phyloP scores from a whole-genome alignment of 352 stramenopile genomes.

The Phytopythium oedochilum region DNA sequence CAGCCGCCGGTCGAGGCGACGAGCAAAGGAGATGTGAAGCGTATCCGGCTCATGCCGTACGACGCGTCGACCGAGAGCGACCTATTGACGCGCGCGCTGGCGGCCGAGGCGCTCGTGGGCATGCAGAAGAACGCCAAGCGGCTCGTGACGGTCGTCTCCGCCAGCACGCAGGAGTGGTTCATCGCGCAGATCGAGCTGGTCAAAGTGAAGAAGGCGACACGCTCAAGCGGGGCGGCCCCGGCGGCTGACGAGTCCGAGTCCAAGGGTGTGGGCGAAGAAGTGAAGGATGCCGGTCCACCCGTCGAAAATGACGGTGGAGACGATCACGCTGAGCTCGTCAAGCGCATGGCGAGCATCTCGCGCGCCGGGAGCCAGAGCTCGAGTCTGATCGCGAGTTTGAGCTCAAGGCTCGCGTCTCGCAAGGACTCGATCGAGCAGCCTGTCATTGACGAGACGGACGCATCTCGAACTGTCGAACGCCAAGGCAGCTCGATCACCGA shows the following conservation, averaged over 20 bases:
- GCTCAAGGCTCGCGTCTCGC: slow-evolving; percentile 19
- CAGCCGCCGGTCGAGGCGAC: slow-evolving; percentile 17
- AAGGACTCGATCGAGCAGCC: slow-evolving; percentile 11
- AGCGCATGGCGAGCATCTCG: slow-evolving; percentile 71
- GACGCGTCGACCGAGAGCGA: slow-evolving; percentile 8
- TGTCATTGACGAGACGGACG: slow-evolving; percentile 2
- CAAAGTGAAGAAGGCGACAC: slow-evolving; percentile 69
- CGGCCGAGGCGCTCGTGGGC: slow-evolving; percentile 37
- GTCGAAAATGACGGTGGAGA: background rate
- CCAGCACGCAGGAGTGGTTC: slow-evolving; percentile 43
- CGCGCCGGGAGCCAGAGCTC: slow-evolving; percentile 48
- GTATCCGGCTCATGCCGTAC: slow-evolving; percentile 33
- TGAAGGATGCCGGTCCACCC: background rate
- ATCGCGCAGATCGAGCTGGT: slow-evolving; percentile 69
- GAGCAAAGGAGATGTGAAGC: slow-evolving; percentile 29
- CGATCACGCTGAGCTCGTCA: slow-evolving; percentile 50
- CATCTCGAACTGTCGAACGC: background rate
- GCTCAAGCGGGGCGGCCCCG: slow-evolving; percentile 9
- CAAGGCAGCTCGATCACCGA: slow-evolving; percentile 5
- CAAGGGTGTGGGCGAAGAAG: background rate
- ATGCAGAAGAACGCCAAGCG: slow-evolving; percentile 63
- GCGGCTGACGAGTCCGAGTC: slow-evolving; percentile 2
- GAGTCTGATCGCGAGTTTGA: slow-evolving; percentile 55
- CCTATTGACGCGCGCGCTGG: slow-evolving; percentile 28
- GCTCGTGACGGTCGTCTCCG: slow-evolving; percentile 47